Conservation (phyloP, 768 basidiomycete species). For the Pleurotus salmoneostramineus region DNA sequence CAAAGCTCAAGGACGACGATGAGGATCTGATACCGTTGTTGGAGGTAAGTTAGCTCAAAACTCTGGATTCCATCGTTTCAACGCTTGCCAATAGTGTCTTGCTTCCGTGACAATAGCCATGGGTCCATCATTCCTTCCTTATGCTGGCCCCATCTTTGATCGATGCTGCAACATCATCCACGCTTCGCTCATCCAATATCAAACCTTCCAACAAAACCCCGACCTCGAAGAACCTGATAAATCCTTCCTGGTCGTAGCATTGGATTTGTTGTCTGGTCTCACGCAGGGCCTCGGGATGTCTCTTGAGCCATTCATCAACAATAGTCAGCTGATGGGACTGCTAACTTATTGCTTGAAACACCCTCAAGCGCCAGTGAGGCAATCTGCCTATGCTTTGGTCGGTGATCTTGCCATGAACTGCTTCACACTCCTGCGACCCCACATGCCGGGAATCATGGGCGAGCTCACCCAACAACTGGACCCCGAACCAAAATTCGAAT, state of each 20-base stretch:
- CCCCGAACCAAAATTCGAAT: slow-evolving; percentile 89
- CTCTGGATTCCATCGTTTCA: neutral
- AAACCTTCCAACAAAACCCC: slow-evolving; percentile 82
- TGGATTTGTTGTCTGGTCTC: slow-evolving; percentile 94
- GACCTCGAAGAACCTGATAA: slow-evolving; percentile 94
- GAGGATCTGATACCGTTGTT: slow-evolving; percentile 91
- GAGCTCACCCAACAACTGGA: slow-evolving; percentile 89
- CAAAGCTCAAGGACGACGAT: slow-evolving; percentile 86
- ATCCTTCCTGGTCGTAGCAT: slow-evolving; percentile 94
- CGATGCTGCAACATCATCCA: slow-evolving; percentile 88
- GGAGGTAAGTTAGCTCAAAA: slow-evolving; percentile 56
- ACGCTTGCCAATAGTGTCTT: slow-evolving; percentile 61
- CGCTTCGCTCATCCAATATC: slow-evolving; percentile 77
- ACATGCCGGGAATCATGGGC: slow-evolving; percentile 85
- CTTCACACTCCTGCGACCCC: slow-evolving; percentile 80
- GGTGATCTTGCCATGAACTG: slow-evolving; percentile 98
- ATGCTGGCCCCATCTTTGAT: slow-evolving; percentile 89
- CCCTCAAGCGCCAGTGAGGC: slow-evolving; percentile 92
- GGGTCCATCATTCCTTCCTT: slow-evolving; percentile 82
- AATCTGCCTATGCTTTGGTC: slow-evolving; percentile 96
- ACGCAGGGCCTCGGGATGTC: slow-evolving; percentile 88
- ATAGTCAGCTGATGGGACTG: slow-evolving; percentile 67
- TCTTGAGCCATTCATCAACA: slow-evolving; percentile 69
- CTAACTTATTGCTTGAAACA: slow-evolving; percentile 91
- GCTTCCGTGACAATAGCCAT: slow-evolving; percentile 97